Evolutionary conservation across 306 rosid genomes (phyloP), one percentile per base, ranked within the genome.

Genomic region (Amphicarpaea edgeworthii): DNA sequence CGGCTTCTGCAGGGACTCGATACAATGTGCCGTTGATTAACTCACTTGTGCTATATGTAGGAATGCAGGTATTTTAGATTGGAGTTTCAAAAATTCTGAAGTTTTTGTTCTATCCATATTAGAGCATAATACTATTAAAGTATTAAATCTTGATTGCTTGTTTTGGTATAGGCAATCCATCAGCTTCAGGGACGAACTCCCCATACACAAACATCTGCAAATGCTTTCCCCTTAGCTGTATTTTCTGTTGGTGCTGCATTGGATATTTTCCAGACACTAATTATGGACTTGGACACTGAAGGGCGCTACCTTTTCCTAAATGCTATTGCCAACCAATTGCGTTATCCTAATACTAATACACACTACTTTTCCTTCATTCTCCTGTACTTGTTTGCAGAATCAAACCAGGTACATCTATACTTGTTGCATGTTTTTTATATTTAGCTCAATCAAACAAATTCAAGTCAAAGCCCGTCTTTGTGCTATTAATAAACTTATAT

Each of bases 251-350:
- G 92, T 50, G 97, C 97, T 83, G 98, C 99, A 8, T 87, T 92
- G 86, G 99, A 96, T 69, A 88, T 96, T 73, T 96, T 92, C 76
- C 91, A 89, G 87, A 70, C 88, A 38, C 86, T 95, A 46, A 88
- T 90, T 47, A 80, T 62, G 72, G 97, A 92, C 49, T 80, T 95
- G 79, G 99, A 95, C 76, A 92, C 97, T 0, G 99, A 95, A 86
- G 99, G 99, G 60, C 98, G 99, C 14, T 92, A 96, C 85, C 98
- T 96, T 64, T 96, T 96, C 86, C 88, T 96, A 9, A 96, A 96
- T 81, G 99, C 99, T 0, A 87, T 93, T 40, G 99, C 99, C 14
- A 96, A 96, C 87, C 99, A 96, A 85, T 90, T 96, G 20, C 98
- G 99, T 7, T 96, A 92, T 83, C 99, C 99, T 7, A 96, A 96